These are phyloP conservation scores for Kazachstania sp. DNA, from an alignment of 1,139 yeast genomes.

Conservation along the genomic window DNA sequence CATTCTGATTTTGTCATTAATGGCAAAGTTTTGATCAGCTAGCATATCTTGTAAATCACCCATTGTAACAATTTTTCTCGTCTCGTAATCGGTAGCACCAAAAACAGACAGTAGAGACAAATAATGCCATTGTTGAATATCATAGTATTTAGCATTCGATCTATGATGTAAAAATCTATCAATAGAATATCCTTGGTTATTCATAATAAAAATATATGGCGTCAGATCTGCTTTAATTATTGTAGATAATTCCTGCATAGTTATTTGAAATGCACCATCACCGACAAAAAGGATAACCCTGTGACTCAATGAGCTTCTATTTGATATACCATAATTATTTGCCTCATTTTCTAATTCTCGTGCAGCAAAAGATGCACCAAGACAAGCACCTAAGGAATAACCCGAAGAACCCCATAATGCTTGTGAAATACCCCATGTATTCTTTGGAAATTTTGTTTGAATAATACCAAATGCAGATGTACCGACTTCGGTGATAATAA, in stretches of 20 bases:
- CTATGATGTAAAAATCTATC: conserved; percentile 73
- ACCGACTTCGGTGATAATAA: conserved; percentile 78
- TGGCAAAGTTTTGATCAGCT: conserved; percentile 43
- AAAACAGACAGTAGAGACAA: conserved; percentile 55
- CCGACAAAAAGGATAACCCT: conserved; percentile 78
- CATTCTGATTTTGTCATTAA: conserved; percentile 58
- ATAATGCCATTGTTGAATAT: conserved; percentile 79
- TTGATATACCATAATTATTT: conserved; percentile 22
- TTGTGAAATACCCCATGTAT: conserved; percentile 70
- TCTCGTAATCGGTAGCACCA: conserved; percentile 59
- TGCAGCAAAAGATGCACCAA: conserved; percentile 78
- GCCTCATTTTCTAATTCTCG: conserved; percentile 45
- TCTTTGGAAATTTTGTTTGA: conserved; percentile 64
- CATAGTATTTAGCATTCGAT: conserved; percentile 61
- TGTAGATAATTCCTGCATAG: conserved; percentile 78
- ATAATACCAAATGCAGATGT: conserved; percentile 82
- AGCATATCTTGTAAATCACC: conserved; percentile 40
- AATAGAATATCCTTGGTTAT: conserved; percentile 81
- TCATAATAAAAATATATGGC: conserved; percentile 72
- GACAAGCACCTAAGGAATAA: conserved; percentile 72
- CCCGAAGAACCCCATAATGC: conserved; percentile 89
- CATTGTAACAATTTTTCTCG: conserved; percentile 44
- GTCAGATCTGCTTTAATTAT: conserved; percentile 55
- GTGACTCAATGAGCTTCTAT: background rate
- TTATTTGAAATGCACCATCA: conserved; percentile 82